phyloP scores from a whole-genome alignment of 805 yeast species.

The Yarrowia sp. region DNA sequence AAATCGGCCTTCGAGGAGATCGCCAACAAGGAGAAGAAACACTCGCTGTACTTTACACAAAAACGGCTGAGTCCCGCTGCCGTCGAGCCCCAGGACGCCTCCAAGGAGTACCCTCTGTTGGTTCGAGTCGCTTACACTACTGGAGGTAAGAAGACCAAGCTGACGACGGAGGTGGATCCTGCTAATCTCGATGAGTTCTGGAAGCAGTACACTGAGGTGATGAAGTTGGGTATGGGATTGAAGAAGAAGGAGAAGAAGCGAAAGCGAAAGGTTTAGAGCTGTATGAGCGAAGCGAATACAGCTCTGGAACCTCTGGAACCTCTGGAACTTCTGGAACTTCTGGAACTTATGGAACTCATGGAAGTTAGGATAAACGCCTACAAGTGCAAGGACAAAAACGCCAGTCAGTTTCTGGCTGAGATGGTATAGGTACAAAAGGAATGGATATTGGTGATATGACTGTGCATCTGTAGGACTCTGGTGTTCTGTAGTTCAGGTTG shows the following conservation, averaged over 20 bases:
- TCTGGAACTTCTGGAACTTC: too few species aligned
- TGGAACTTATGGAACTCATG: too few species aligned
- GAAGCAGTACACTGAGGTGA: slow-evolving; percentile 22
- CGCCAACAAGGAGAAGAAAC: slow-evolving; percentile 17
- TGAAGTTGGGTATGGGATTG: slow-evolving; percentile 11
- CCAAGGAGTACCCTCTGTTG: slow-evolving; percentile 15
- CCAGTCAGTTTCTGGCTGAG: too few species aligned
- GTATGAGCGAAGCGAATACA: too few species aligned
- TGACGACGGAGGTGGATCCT: slow-evolving; percentile 23
- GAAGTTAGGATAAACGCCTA: too few species aligned
- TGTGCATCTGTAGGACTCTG: too few species aligned
- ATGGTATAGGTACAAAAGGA: too few species aligned
- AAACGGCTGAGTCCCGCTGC: slow-evolving; percentile 5
- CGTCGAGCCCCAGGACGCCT: slow-evolving; percentile 3
- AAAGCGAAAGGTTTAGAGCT: slow-evolving; percentile 1
- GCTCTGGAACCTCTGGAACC: too few species aligned
- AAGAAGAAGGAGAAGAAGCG: slow-evolving; percentile 26
- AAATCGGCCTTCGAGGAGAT: background rate
- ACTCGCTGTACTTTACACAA: slow-evolving; percentile 18
- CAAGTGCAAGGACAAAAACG: too few species aligned
- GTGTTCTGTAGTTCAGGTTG: too few species aligned
- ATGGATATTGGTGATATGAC: too few species aligned
- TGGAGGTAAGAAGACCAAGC: slow-evolving; percentile 24
- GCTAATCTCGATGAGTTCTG: slow-evolving; percentile 9
- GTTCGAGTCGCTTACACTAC: slow-evolving; percentile 16